Evolutionary conservation across 2,329 filamentous ascomycete genomes (phyloP).

Genomic region (Thelonectria blattea): DNA sequence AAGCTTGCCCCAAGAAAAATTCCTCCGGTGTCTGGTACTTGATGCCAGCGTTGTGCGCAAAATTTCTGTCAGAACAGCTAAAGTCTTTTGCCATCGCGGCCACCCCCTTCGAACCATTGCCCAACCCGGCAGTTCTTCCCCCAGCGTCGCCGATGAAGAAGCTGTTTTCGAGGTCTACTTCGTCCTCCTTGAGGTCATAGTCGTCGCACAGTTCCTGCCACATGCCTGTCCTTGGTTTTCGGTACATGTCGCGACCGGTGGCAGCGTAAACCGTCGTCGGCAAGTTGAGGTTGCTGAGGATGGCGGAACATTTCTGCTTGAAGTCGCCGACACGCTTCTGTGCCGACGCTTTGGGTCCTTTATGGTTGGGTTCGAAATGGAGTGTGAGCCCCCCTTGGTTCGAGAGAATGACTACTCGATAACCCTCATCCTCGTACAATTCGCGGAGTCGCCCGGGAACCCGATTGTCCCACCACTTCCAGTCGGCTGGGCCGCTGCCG

Average conservation of each 20-base stretch:
- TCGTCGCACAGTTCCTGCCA: conserved; percentile 72
- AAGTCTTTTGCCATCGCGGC: conserved; percentile 59
- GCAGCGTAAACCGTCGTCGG: conserved; percentile 86
- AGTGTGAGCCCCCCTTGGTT: conserved; percentile 88
- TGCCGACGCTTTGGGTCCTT: conserved; percentile 60
- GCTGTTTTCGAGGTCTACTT: conserved; percentile 72
- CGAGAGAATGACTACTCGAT: conserved; percentile 78
- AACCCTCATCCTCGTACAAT: conserved; percentile 72
- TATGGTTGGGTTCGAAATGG: conserved; percentile 72
- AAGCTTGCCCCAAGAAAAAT: conserved; percentile 76
- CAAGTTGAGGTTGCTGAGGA: conserved; percentile 75
- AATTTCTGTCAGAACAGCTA: conserved; percentile 74
- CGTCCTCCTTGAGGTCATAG: conserved; percentile 60
- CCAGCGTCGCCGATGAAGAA: conserved; percentile 92
- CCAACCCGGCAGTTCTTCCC: conserved; percentile 56
- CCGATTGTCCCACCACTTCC: conserved; percentile 88
- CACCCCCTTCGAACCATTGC: conserved; percentile 29
- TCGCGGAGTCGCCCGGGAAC: conserved; percentile 72
- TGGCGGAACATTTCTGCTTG: conserved; percentile 76
- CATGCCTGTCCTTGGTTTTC: conserved; percentile 90
- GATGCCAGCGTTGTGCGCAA: conserved; percentile 85
- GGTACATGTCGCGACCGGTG: conserved; percentile 78
- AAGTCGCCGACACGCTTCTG: conserved; percentile 77
- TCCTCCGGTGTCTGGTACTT: conserved; percentile 88
- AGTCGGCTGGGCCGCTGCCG: conserved; percentile 73